A percentile compares a stretch with the other conserved stretches of the same genome.
Conservation (phyloP, 305 asterid species). For the Nicotiana rustica region DNA sequence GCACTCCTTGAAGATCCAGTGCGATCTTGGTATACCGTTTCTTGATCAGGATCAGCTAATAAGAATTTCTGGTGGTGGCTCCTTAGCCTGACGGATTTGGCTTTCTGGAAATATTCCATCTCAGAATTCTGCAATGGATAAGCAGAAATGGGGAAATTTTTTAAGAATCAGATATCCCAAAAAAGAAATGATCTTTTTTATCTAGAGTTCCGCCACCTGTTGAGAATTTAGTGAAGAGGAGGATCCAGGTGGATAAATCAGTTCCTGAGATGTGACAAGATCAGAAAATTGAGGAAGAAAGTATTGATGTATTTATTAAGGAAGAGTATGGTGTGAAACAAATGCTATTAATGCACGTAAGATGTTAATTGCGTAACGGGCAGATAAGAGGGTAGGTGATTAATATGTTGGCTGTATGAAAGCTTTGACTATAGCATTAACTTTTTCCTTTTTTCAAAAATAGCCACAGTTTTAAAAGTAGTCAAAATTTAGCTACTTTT, state of each 20-base stretch:
- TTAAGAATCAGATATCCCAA: not conserved
- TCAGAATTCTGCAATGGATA: not conserved
- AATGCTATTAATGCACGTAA: not conserved
- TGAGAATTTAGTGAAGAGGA: not conserved
- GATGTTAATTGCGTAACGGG: not conserved
- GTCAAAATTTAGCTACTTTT: too few relatives aligned
- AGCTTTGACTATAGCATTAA: not conserved
- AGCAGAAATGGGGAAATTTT: not conserved
- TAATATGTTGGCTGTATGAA: not conserved
- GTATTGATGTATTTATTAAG: not conserved
- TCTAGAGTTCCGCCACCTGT: too few relatives aligned
- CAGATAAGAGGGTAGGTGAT: not conserved
- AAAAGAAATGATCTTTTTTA: not conserved
- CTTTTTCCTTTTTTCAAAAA: not conserved
- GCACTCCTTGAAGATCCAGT: constrained; percentile 47
- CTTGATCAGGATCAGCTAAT: constrained; percentile 61
- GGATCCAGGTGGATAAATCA: too few relatives aligned
- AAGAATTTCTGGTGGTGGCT: constrained; percentile 66
- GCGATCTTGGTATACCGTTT: constrained; percentile 50
- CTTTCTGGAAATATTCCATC: constrained; percentile 64
- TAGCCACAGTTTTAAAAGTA: too few relatives aligned
- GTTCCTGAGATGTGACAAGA: not conserved
- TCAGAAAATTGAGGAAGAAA: not conserved
- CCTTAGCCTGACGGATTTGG: constrained; percentile 56
- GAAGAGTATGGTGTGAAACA: not conserved